Percentiles rank a stretch among this genome's conserved stretches.
Evolutionary conservation across 2,329 filamentous ascomycete genomes (phyloP).

Genomic region (Penicillium freii): DNA sequence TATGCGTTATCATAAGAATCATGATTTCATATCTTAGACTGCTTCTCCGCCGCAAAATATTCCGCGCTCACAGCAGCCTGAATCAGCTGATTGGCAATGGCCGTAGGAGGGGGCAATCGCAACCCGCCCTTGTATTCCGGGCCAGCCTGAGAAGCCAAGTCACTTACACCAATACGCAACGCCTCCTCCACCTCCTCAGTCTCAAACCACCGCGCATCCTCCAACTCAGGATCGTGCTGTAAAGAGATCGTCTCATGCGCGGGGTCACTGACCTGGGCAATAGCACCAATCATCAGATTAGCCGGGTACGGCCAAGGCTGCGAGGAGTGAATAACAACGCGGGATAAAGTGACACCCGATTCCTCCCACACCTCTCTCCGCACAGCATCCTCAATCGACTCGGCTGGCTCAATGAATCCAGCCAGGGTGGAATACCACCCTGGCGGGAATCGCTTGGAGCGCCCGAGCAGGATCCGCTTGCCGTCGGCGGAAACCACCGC

Average conservation of each 20-base stretch:
- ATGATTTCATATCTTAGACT: conserved; percentile 42
- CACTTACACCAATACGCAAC: conserved; percentile 64
- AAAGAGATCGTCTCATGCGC: conserved; percentile 77
- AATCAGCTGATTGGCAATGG: conserved; percentile 89
- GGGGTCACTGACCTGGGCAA: conserved; percentile 75
- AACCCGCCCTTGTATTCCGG: conserved; percentile 71
- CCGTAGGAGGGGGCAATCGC: conserved; percentile 77
- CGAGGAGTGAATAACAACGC: conserved; percentile 77
- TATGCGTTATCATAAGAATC: background rate
- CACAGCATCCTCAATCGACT: conserved; percentile 81
- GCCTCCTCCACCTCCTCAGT: conserved; percentile 78
- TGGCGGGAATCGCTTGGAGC: conserved; percentile 77
- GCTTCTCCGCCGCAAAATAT: conserved; percentile 61
- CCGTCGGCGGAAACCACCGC: conserved; percentile 82
- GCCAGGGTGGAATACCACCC: conserved; percentile 87
- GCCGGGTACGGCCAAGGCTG: conserved; percentile 88
- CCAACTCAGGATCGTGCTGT: conserved; percentile 85
- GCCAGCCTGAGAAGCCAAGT: conserved; percentile 63
- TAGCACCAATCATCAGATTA: conserved; percentile 81
- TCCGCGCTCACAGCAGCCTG: conserved; percentile 70
- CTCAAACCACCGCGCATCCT: conserved; percentile 83
- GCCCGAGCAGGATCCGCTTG: conserved; percentile 75
- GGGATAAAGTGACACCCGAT: conserved; percentile 70
- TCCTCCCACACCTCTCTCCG: conserved; percentile 85
- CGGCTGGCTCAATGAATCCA: conserved; percentile 80